phyloP scores from a whole-genome alignment of 129 eudicot species.

The Heracleum sosnowskyi region DNA sequence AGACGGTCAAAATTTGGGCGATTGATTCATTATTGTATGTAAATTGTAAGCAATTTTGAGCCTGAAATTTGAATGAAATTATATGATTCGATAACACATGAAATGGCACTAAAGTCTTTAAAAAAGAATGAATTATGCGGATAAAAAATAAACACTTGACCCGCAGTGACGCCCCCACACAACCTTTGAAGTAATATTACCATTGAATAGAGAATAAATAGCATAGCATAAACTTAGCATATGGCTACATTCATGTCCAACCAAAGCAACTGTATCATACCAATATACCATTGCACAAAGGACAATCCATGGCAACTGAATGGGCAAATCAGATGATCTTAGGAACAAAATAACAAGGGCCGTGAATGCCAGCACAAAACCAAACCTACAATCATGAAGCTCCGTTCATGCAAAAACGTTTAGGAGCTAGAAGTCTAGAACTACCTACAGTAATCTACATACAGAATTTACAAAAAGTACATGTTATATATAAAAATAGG shows the following conservation, averaged over 20 bases:
- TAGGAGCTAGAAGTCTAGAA: background rate
- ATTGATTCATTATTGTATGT: too few species aligned
- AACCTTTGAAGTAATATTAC: background rate
- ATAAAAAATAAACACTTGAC: background rate
- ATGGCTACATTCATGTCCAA: background rate
- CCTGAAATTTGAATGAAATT: too few species aligned
- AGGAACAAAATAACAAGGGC: background rate
- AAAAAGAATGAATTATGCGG: background rate
- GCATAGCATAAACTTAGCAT: background rate
- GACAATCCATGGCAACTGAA: background rate
- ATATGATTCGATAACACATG: too few species aligned
- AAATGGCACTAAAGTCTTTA: too few species aligned
- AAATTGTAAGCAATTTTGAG: too few species aligned
- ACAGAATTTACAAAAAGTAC: conserved; percentile 28
- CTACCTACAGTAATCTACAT: background rate
- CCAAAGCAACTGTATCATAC: background rate
- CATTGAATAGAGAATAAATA: background rate
- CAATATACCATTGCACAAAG: background rate
- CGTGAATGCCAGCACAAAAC: background rate
- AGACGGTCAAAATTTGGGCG: too few species aligned
- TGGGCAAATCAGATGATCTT: background rate
- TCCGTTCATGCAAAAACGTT: background rate
- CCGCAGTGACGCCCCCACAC: background rate
- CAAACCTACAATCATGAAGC: background rate
- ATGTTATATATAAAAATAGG: background rate